These are phyloP conservation scores for Diplocarpon mali DNA, from an alignment of 2,329 filamentous ascomycete genomes.

Conservation along the genomic window DNA sequence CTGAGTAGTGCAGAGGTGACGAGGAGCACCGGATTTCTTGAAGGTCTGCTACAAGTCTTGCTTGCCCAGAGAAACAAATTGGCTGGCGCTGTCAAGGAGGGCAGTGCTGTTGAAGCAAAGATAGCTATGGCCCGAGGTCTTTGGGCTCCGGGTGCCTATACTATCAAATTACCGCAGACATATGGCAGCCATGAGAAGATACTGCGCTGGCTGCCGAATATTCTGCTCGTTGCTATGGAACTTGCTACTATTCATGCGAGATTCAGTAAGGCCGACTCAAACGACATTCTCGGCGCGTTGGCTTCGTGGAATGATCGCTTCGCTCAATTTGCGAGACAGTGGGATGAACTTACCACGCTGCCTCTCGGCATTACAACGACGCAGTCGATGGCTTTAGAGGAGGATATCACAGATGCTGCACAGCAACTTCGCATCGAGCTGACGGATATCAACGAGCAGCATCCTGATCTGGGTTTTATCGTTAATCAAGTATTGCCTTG, in stretches of 20 bases:
- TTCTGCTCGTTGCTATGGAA: constrained; percentile 51
- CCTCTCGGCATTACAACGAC: constrained; percentile 40
- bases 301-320: constrained; percentile 39
- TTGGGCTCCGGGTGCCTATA: constrained; percentile 31
- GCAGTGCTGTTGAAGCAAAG: constrained; percentile 15
- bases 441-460: constrained; percentile 31
- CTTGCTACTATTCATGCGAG: constrained; percentile 57
- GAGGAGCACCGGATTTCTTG: constrained; percentile 73
- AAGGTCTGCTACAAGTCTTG: constrained; percentile 64
- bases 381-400: constrained; percentile 21
- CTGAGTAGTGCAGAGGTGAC: constrained; percentile 69
- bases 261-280: constrained; percentile 43
- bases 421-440: constrained; percentile 27
- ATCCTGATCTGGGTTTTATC: constrained; percentile 52
- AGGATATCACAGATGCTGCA: constrained; percentile 10
- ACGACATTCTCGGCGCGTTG: constrained; percentile 35
- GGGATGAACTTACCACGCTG: constrained; percentile 35
- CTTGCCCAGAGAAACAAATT: constrained; percentile 44
- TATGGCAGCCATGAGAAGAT: constrained; percentile 23
- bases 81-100: constrained; percentile 8
- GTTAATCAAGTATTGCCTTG: constrained; percentile 57
- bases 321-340: constrained; percentile 32
- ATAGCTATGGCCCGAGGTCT: constrained; percentile 26
- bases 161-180: constrained; percentile 7
- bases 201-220: constrained; percentile 52